Evolutionary conservation across 352 stramenopile species (phyloP), one percentile per base, ranked within the genome.

Genomic region (Globisporangium nagaii): DNA sequence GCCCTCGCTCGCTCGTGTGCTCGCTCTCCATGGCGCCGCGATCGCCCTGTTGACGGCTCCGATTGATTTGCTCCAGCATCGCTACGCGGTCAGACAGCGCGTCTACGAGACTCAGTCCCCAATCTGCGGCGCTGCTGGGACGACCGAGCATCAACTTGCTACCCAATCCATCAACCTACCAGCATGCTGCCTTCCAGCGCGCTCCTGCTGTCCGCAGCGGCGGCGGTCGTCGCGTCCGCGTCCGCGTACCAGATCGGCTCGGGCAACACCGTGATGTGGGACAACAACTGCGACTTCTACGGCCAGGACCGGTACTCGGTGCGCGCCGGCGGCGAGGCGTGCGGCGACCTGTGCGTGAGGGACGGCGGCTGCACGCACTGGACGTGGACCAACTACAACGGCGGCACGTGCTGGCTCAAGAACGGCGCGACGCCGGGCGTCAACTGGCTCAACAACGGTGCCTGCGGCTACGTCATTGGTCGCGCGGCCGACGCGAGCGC

Each of bases 381-480:
- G 71, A 79, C 73, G 17, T 88, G 77, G 75, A 73, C 56, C 15
- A 70, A 72, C 54, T 67, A 74, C 53, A 68, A 61, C 30, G 70
- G 69, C 8, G 75, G 76, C 24, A 83, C 72, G 11, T 88, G 78
- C 61, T 85, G 60, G 59, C 66, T 88, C 24, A 88, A 86, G 63
- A 69, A 47, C 15, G 20, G 35, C 25, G 22, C 19, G 28, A 61
- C 53, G 6, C 53, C 43, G 25, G 31, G 53, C 9, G 54, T 60
- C 35, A 51, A 30, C 25, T 63, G 30, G 3, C 53, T 63, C 41
- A 68, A 55, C 31, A 69, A 66, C 15, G 60, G 51, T 12, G 61
- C 53, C 17, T 78, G 66, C 25, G 71, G 65, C 24, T 78, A 80
- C 42, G 62, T 80, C 35, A 55, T 77, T 31, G 47, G 60, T 12